These are phyloP conservation scores for Paramecium sexaurelia DNA, from an alignment of 73 alveolate species.

Conservation along the genomic window DNA sequence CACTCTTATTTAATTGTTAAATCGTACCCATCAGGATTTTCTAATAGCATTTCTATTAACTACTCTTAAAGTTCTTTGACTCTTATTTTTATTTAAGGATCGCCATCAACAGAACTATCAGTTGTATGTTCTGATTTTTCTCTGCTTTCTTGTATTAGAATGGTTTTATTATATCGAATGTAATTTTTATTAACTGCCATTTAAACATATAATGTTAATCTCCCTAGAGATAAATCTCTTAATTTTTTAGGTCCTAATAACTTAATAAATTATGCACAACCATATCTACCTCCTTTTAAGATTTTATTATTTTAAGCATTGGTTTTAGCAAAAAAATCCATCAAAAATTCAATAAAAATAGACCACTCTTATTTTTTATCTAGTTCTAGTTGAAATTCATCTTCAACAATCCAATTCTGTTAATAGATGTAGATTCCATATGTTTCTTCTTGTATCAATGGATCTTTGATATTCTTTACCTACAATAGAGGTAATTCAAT, in stretches of 20 bases:
- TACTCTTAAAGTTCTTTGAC: not conserved
- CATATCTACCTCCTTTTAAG: slow-evolving; percentile 68
- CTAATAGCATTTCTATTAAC: slow-evolving; percentile 11
- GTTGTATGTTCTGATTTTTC: slow-evolving; percentile 56
- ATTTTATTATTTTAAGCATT: slow-evolving; percentile 5
- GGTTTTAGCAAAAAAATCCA: not conserved
- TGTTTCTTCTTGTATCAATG: slow-evolving; percentile 62
- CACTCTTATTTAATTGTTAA: not conserved
- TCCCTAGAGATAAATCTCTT: slow-evolving; percentile 49
- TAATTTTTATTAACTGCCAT: slow-evolving; percentile 62
- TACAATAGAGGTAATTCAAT: slow-evolving; percentile 48
- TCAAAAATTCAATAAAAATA: slow-evolving; percentile 51
- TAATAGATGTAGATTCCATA: slow-evolving; percentile 49
- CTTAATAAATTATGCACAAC: slow-evolving; percentile 60
- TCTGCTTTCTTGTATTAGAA: slow-evolving; percentile 11
- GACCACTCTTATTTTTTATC: slow-evolving; percentile 63
- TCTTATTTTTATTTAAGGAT: not conserved
- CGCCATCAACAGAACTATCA: slow-evolving; percentile 55
- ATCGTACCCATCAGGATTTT: slow-evolving; percentile 54
- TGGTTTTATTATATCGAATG: slow-evolving; percentile 59
- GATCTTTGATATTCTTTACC: slow-evolving; percentile 57
- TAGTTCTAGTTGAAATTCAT: slow-evolving; percentile 38
- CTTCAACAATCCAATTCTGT: slow-evolving; percentile 61
- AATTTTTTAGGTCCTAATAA: slow-evolving; percentile 64
- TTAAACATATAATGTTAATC: slow-evolving; percentile 61